Conservation (phyloP, 805 yeast genomes). For the Pichia scutulata region DNA sequence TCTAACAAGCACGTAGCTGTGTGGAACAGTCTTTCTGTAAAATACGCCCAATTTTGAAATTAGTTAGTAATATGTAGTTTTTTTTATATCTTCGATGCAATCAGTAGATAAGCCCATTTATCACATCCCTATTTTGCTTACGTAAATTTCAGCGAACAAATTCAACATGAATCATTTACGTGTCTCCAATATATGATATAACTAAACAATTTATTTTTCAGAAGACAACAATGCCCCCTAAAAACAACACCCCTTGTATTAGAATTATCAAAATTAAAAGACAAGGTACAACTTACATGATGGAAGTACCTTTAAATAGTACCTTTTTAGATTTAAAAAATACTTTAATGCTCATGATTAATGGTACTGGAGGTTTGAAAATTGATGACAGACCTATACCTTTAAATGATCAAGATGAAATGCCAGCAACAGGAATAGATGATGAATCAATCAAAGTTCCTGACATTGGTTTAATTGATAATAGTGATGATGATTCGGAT, state of each 20-base stretch:
- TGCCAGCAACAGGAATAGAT: conserved; percentile 25
- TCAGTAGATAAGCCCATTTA: background rate
- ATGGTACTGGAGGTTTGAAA: conserved; percentile 42
- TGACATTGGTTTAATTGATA: conserved; percentile 9
- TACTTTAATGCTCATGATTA: conserved; percentile 32
- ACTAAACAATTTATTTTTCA: too few relatives aligned
- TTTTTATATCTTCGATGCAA: too few relatives aligned
- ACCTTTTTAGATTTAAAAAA: conserved; percentile 23
- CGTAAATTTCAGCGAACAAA: background rate
- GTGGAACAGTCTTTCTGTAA: too few relatives aligned
- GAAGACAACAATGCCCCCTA: conserved; percentile 20
- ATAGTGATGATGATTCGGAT: background rate
- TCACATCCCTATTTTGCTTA: background rate
- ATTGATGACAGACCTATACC: conserved; percentile 22
- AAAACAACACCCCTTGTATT: conserved; percentile 15
- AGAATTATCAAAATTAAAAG: conserved; percentile 28
- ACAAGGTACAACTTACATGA: conserved; percentile 29
- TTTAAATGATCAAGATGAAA: conserved; percentile 21
- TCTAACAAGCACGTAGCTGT: too few relatives aligned
- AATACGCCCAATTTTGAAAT: too few relatives aligned
- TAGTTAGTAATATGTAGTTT: too few relatives aligned
- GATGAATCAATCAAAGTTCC: conserved; percentile 30
- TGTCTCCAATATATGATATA: too few relatives aligned
- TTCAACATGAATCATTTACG: too few relatives aligned
- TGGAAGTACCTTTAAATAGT: conserved; percentile 19